Evolutionary conservation across 2,329 filamentous ascomycete species (phyloP), one percentile per base, ranked within the genome.

Genomic region (Trichoderma brevicompactum): DNA sequence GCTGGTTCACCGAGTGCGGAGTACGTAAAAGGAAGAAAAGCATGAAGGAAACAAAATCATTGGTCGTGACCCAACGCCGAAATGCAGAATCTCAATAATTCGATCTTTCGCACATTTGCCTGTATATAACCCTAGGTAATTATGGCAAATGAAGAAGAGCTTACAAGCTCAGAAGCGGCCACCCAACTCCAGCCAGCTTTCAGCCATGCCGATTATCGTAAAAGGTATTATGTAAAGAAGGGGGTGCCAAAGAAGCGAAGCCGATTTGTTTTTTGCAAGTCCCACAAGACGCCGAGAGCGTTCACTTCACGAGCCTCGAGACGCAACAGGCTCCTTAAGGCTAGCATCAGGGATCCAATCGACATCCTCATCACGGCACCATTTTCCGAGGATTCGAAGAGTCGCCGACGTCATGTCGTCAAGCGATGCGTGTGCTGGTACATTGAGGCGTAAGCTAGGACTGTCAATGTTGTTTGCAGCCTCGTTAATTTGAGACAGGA

Each of bases 301-400:
- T 60, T 50, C 44, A 23, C 36, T 46, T 50, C 46, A 53, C n/a
- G 34, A 19, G 9, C 17, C 55, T 23, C 40, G 36, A 46, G 46
- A 32, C 4, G 40, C 62, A n/a, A 65, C 53, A 32, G 60, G 63
- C 61, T 76, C 73, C 48, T 66, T 70, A 12, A 74, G 66, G 15
- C 69, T 69, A 32, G 80, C 71, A 69, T 79, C 75, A 1, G 80
- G 76, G n/a, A 72, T 70, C 83, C 82, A 85, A 17, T 77, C 73
- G n/a, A 83, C 77, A 5, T 73, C 72, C 66, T 84, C 80, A 3
- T 79, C 76, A 8, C 76, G 74, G 50, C 79, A 80, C 79, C 81
- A 84, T 28, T 75, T 72, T 2, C 74, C 75, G 68, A 85, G 72
- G 5, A 82, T 72, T 7, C 72, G 73, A 64, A 84, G 69, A 12